phyloP scores from a whole-genome alignment of 176 grass and related monocot genomes.

The Oropetium thomaeum region DNA sequence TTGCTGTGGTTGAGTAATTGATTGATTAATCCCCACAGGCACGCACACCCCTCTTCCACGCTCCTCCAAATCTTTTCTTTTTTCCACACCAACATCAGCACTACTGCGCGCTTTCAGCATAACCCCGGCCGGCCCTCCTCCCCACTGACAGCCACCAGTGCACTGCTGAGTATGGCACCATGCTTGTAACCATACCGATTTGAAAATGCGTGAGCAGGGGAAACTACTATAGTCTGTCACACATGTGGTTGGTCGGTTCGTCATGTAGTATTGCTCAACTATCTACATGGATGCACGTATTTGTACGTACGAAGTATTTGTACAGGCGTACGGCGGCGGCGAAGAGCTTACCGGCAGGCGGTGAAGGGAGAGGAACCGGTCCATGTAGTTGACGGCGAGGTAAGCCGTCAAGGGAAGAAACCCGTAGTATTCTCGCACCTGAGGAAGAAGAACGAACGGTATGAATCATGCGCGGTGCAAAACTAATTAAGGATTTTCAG shows the following conservation, averaged over 20 bases:
- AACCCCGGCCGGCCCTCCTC: too few relatives aligned
- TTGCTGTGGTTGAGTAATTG: not conserved
- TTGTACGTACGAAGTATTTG: not conserved
- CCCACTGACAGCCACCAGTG: constrained; percentile 32
- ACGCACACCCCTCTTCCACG: not conserved
- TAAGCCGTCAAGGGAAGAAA: constrained; percentile 91
- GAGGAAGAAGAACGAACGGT: constrained; percentile 18
- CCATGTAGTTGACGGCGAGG: constrained; percentile 98
- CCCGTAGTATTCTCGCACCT: constrained; percentile 67
- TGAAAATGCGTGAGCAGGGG: not conserved
- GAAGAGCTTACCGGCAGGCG: constrained; percentile 59
- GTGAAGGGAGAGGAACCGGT: constrained; percentile 85
- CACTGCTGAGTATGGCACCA: not conserved
- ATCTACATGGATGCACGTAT: not conserved
- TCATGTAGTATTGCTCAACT: not conserved
- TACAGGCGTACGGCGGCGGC: not conserved
- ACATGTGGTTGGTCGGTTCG: constrained; percentile 18
- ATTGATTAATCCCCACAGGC: constrained; percentile 26
- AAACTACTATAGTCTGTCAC: constrained; percentile 6
- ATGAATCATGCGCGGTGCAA: not conserved
- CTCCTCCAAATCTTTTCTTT: constrained; percentile 48
- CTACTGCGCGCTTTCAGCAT: constrained; percentile 37
- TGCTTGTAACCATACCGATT: not conserved
- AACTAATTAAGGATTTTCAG: not conserved
- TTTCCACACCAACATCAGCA: constrained; percentile 35